Conservation (phyloP, 2,329 filamentous ascomycete species). For the Nakataea oryzae region DNA sequence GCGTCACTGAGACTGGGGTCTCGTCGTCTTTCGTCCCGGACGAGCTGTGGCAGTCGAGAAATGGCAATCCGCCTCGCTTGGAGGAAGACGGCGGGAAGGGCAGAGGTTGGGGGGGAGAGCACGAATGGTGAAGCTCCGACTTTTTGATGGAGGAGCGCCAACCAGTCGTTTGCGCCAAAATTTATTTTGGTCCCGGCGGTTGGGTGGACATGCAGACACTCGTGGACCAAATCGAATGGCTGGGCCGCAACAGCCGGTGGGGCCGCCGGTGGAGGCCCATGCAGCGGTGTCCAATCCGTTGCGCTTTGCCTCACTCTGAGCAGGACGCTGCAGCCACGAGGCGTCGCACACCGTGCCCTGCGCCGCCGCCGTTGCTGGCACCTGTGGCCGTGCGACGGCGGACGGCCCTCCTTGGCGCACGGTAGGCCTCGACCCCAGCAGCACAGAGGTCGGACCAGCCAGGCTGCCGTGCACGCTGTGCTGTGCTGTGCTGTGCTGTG, state of each 20-base stretch:
- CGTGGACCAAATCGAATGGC: constrained; percentile 7
- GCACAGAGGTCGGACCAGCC: background rate
- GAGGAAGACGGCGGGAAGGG: background rate
- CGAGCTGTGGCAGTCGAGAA: background rate
- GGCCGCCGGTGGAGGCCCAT: constrained; percentile 1
- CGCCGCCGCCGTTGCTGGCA: no score
- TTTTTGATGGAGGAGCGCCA: background rate
- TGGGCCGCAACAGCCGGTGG: background rate
- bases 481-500: no score
- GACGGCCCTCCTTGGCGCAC: background rate
- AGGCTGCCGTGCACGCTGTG: no score
- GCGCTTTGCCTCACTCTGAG: background rate
- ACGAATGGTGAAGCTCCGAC: background rate
- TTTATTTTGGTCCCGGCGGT: constrained; percentile 4
- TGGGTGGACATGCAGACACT: constrained; percentile 5
- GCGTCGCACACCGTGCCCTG: background rate
- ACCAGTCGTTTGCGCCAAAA: background rate
- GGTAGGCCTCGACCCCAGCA: background rate
- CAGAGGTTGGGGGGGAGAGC: background rate
- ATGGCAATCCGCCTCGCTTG: background rate
- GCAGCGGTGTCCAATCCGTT: background rate
- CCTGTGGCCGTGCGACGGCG: background rate
- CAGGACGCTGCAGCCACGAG: background rate
- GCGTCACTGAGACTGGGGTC: background rate
- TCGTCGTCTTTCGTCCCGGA: background rate